Percentiles rank a stretch among this genome's conserved stretches.
Conservation (phyloP, 305 asterid species). For the Solanum aculeatissimum region DNA sequence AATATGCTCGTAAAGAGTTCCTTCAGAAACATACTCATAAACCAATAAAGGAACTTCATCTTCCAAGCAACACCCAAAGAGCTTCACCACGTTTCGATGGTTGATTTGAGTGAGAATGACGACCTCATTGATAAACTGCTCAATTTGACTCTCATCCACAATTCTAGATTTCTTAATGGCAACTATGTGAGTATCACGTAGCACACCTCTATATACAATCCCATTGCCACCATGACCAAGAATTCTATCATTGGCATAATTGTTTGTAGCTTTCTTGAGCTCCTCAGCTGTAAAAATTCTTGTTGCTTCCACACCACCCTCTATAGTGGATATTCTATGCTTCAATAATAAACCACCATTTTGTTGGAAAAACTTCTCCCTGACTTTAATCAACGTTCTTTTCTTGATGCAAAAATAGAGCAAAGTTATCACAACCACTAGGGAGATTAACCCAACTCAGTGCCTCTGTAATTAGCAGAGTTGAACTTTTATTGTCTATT, state of each 20-base stretch:
- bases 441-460: constrained; percentile 8
- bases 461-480: constrained; percentile 1
- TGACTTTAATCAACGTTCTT: constrained; percentile 11
- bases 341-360: constrained; percentile 32
- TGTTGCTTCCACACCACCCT: constrained; percentile 15
- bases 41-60: constrained; percentile 53
- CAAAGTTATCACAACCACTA: constrained; percentile 4
- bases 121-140: constrained; percentile 56
- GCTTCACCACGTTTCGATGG: constrained; percentile 46
- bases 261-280: constrained; percentile 34
- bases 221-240: constrained; percentile 42
- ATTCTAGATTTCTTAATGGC: constrained; percentile 46
- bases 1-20: constrained; percentile 44
- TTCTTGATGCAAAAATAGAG: constrained; percentile 15
- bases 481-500: background rate
- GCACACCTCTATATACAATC: constrained; percentile 13
- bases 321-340: constrained; percentile 6
- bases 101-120: constrained; percentile 51
- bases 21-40: constrained; percentile 47
- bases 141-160: constrained; percentile 41
- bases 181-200: constrained; percentile 29
- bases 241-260: constrained; percentile 33
- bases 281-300: constrained; percentile 40
- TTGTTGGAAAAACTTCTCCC: constrained; percentile 26
- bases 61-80: constrained; percentile 47